A percentile compares a stretch with the other conserved stretches of the same genome.
These are phyloP conservation scores for Trichosanthes cucumerina DNA, from an alignment of 306 rosid species.

Conservation along the genomic window DNA sequence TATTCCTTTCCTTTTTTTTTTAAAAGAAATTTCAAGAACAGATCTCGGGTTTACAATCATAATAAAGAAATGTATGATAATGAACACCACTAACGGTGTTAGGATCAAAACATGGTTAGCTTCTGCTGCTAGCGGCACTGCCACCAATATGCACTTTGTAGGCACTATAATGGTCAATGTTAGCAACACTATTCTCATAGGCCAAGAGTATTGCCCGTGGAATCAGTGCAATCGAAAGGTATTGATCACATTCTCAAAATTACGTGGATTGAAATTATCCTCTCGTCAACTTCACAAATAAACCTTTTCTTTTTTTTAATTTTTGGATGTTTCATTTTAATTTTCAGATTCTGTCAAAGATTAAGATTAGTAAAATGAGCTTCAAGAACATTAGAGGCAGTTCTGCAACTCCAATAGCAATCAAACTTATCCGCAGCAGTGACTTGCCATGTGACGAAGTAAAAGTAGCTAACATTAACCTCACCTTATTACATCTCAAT, in stretches of 20 bases:
- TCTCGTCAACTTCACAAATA: too few species aligned
- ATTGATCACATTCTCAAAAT: not conserved
- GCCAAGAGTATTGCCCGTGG: constrained; percentile 50
- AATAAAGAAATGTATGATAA: constrained; percentile 24
- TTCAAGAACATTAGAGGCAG: constrained; percentile 37
- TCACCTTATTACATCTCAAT: constrained; percentile 15
- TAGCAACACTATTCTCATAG: constrained; percentile 24
- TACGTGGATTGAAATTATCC: not conserved
- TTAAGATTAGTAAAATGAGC: constrained; percentile 37
- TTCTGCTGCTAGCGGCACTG: not conserved
- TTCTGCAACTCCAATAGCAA: constrained; percentile 13
- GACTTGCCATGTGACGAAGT: constrained; percentile 31
- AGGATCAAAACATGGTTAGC: constrained; percentile 45
- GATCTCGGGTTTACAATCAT: too few species aligned
- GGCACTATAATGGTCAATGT: constrained; percentile 31
- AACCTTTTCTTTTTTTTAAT: not conserved
- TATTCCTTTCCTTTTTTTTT: too few species aligned
- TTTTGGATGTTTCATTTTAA: not conserved
- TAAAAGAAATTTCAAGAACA: too few species aligned
- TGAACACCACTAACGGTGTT: constrained; percentile 23
- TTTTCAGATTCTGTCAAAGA: constrained; percentile 24
- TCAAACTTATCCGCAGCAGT: constrained; percentile 27
- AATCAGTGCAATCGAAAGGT: constrained; percentile 26
- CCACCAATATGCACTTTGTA: constrained; percentile 22
- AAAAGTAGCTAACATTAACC: constrained; percentile 16